Base-by-base conservation (phyloP, 805 yeast genomes). In the Allodekkera sacchari region DNA sequence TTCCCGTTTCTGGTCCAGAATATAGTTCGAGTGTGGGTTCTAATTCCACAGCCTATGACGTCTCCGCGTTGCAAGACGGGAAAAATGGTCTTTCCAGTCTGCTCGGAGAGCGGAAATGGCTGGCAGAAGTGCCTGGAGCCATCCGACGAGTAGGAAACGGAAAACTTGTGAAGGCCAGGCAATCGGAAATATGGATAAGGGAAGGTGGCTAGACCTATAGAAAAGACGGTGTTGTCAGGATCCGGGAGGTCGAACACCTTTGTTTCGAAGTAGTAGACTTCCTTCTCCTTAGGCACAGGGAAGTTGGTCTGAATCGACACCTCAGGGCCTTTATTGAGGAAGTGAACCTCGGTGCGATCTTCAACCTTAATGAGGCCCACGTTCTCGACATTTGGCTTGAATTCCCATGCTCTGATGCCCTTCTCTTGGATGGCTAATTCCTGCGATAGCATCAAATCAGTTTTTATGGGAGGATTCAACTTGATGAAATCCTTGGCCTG, bases 1-100 rank as follows among this genome's bases (percentile, higher is more conserved):
- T 85, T 85, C 18, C 98, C 98, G 47, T 92, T 92, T 43, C 95
- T 70, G 0, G 98, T 92, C 64, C 88, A 92, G 48, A 92, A 92
- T 0, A 92, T 69, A 0, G 95, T 77, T 2, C 96, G 95, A 12
- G 83, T 66, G 27, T 85, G 65, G 3, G 83, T 75, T 37, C 89
- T 68, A 50, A 84, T 82, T 0, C 98, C 98, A 18, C 89, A 73
- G 2, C 98, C 98, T 10, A 92, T 68, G 20, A 92, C 94, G 54
- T 92, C 98, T 19, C 96, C 96, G 41, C 81, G 76, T 22, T 73
- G 68, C 28, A 78, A 56, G 16, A 54, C 44, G 0, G 94, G 89
- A 36, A 75, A 67, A 47, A 77, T n/a, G 35, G 26, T 70, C 38
- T 50, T 68, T 38, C 52, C 83, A 57, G 44, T 60, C 47, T 35